Conservation (phyloP, 192 early-diverging fungal genomes). For the Jimgerdemannia lactiflua region DNA sequence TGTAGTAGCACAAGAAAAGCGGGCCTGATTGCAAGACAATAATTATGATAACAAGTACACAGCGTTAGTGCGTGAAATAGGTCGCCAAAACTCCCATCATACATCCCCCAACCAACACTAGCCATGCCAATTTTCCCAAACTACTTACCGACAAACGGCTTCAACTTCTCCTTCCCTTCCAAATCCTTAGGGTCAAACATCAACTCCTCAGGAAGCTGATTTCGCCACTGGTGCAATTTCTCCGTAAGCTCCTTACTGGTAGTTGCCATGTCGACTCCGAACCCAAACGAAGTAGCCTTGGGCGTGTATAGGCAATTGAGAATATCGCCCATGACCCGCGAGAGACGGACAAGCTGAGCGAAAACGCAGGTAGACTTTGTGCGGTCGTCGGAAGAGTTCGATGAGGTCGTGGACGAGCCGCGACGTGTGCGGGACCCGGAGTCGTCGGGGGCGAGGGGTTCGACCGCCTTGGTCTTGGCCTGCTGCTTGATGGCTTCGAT, state of each 20-base stretch:
- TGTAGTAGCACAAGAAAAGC: background rate
- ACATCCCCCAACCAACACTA: background rate
- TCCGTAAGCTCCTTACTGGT: background rate
- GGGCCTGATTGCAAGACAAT: background rate
- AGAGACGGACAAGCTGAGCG: slow-evolving; percentile 43
- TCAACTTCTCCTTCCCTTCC: background rate
- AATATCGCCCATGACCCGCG: slow-evolving; percentile 46
- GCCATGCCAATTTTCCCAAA: background rate
- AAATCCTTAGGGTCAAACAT: background rate
- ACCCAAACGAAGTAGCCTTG: slow-evolving; percentile 21
- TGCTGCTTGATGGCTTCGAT: background rate
- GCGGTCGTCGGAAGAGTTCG: background rate
- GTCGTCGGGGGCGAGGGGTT: background rate
- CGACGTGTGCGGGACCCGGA: background rate
- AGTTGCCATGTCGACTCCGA: background rate
- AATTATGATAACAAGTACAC: background rate
- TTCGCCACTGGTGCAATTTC: background rate
- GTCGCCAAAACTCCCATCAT: too few species aligned
- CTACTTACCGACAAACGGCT: background rate
- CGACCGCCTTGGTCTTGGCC: background rate
- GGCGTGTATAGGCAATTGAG: slow-evolving; percentile 47
- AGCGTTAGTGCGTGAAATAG: too few species aligned
- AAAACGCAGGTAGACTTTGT: slow-evolving; percentile 17
- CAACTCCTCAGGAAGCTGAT: background rate
- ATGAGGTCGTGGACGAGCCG: too few species aligned